Conservation (phyloP, 78 protist genomes). For the Dictyostelium discoideum region DNA sequence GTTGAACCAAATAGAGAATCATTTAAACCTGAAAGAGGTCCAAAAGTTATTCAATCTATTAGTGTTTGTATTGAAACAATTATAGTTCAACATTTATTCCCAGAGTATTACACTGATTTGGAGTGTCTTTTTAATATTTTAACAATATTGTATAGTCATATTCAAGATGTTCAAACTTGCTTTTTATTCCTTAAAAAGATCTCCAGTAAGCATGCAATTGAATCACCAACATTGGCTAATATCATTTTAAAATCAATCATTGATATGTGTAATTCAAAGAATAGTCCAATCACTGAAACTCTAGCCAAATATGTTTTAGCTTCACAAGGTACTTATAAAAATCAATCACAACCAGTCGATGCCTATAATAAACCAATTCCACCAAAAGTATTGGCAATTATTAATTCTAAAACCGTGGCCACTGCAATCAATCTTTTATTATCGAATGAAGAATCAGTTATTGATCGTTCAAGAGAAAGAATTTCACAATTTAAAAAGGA, state of each 20-base stretch:
- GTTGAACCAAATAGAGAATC: neutral
- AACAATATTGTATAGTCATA: neutral
- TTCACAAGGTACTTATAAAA: neutral
- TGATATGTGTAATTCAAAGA: neutral
- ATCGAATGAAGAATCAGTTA: neutral
- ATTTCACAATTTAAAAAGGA: conserved; percentile 7
- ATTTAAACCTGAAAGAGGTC: neutral
- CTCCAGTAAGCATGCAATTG: neutral
- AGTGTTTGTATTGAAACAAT: neutral
- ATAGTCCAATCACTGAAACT: conserved; percentile 3
- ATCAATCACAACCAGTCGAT: neutral
- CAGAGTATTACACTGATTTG: neutral
- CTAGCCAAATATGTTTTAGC: neutral
- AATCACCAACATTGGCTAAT: conserved; percentile 5
- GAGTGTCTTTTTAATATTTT: neutral
- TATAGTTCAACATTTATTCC: neutral
- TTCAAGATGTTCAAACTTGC: neutral
- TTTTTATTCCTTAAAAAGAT: neutral
- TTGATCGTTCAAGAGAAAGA: neutral
- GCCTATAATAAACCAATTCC: neutral
- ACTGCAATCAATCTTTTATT: neutral
- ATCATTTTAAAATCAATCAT: neutral
- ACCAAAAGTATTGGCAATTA: neutral
- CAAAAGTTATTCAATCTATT: neutral
- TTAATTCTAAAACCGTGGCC: neutral